Evolutionary conservation across 352 stramenopile genomes (phyloP).

Genomic region (Blastocystis sp.): DNA sequence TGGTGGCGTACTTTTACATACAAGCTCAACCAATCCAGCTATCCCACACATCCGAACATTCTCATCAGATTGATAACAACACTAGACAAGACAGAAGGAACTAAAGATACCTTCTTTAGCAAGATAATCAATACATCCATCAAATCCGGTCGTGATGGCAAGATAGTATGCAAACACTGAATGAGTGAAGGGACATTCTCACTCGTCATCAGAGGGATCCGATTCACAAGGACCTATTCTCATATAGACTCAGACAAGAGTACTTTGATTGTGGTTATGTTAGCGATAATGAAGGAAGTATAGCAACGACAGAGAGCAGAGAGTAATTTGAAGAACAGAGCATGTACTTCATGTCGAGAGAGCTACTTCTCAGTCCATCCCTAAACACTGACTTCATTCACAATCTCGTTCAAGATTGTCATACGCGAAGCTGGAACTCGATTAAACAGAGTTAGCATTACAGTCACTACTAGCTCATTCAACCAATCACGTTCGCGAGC

Average conservation of each 20-base stretch:
- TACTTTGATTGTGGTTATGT: conserved; percentile 9
- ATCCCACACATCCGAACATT: conserved; percentile 4
- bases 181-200: background rate
- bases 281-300: conserved; percentile 21
- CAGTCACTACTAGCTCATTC: background rate
- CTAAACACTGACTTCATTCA: background rate
- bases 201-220: conserved; percentile 24
- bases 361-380: background rate
- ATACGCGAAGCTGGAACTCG: background rate
- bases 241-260: background rate
- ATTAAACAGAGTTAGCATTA: background rate
- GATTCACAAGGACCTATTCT: conserved; percentile 13
- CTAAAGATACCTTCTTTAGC: conserved; percentile 23
- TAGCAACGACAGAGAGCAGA: conserved; percentile 7
- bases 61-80: conserved; percentile 51
- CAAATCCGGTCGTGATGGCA: conserved; percentile 20
- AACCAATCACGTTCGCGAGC: background rate
- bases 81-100: background rate
- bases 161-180: conserved; percentile 16
- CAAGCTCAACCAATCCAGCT: background rate
- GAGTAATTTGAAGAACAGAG: background rate
- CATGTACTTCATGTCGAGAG: background rate
- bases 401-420: background rate
- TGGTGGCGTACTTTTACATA: conserved; percentile 8
- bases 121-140: conserved; percentile 26